Evolutionary conservation across 257 asterid genomes (phyloP), one percentile per base, ranked within the genome.

Genomic region (Solanum rostratum): DNA sequence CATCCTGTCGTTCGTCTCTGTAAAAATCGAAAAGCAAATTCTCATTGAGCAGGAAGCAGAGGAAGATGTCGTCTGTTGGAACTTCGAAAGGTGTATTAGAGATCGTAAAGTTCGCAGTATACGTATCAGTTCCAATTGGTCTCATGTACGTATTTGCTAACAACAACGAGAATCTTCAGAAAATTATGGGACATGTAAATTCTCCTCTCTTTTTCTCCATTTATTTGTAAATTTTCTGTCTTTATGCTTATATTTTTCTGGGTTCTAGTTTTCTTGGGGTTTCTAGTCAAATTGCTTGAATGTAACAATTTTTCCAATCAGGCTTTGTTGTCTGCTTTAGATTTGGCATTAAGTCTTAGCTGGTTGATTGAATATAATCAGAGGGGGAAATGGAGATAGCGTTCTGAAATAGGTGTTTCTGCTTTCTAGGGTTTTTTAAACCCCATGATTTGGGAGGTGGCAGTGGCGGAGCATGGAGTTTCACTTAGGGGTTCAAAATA

Each of bases 61-160:
- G 62, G 68, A 18, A 69, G 52, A 96, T 96, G 99, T 92, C 98
- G 18, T 88, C 95, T 45, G 29, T 94, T 63, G 97, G 99, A n/a
- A 94, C 98, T 10, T 93, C 97, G 2, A 96, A 96, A 83, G 99
- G 98, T 78, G 59, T 96, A 19, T 83, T 93, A 90, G 99, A 96
- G 92, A 92, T 96, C n/a, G 99, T 91, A 5, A 96, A 94, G 81
- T 94, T 96, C 74, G 98, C 95, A 27, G 92, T 92, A 2, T 96
- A 96, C 84, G 95, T 96, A 76, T 83, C 87, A 57, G 94, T 94
- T 62, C 99, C 99, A 68, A 89, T 96, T 85, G 97, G 98, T 87
- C 85, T 96, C 84, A 96, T 96, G 98, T 95, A 95, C 79, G 89
- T 95, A 90, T 94, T 92, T 83, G 96, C 99, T 88, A 91, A 92